These are phyloP conservation scores for Phytophthora podocarpi DNA, from an alignment of 352 stramenopile genomes.

Conservation along the genomic window DNA sequence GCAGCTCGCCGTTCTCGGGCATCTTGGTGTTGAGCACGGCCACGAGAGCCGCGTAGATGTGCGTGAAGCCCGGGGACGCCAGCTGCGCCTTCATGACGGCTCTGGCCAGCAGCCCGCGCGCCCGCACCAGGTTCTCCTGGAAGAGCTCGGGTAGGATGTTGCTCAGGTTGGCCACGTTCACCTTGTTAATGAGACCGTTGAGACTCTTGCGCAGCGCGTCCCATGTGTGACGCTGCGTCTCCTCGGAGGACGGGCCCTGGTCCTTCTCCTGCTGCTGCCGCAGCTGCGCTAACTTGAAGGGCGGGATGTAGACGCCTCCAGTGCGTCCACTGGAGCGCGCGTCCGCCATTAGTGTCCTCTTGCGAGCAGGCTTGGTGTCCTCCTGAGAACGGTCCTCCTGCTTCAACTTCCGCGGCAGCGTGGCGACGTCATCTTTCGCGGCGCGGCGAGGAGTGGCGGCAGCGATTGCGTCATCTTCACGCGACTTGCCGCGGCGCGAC, in stretches of 20 bases:
- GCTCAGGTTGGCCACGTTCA: constrained; percentile 94
- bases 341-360: constrained; percentile 36
- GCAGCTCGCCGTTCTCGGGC: constrained; percentile 96
- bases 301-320: constrained; percentile 92
- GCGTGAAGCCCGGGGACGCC: constrained; percentile 95
- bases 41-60: constrained; percentile 97
- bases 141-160: constrained; percentile 97
- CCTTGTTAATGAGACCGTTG: constrained; percentile 99
- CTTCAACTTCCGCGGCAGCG: not conserved
- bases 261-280: constrained; percentile 42
- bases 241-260: constrained; percentile 47
- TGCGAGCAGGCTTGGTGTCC: constrained; percentile 28
- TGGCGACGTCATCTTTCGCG: not conserved
- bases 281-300: constrained; percentile 92
- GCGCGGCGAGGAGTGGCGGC: constrained; percentile 19
- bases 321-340: constrained; percentile 61
- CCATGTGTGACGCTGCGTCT: constrained; percentile 94
- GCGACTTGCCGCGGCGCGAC: not conserved
- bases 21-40: constrained; percentile 99
- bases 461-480: not conserved
- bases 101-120: constrained; percentile 93
- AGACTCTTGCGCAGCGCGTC: constrained; percentile 96
- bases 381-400: constrained; percentile 12
- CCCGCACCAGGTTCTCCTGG: constrained; percentile 97
- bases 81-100: constrained; percentile 97